phyloP scores from a whole-genome alignment of 768 basidiomycete species.

The Clavulina sp. region DNA sequence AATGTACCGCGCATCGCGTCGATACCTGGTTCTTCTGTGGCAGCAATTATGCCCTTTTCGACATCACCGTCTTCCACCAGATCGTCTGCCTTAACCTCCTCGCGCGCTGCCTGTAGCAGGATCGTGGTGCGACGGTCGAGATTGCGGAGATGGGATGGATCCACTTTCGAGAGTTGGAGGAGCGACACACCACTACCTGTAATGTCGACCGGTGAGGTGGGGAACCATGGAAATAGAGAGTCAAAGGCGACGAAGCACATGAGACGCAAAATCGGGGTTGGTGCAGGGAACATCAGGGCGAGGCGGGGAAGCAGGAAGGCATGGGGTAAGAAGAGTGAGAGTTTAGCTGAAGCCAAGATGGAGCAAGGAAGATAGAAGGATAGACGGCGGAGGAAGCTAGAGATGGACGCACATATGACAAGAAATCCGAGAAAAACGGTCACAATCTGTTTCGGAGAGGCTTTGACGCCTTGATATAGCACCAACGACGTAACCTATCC shows the following conservation, averaged over 20 bases:
- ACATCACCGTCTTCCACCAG: slow-evolving; percentile 43
- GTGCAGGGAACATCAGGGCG: background rate
- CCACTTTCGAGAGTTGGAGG: slow-evolving; percentile 89
- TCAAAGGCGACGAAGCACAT: background rate
- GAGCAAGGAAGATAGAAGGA: background rate
- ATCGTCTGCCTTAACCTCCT: slow-evolving; percentile 46
- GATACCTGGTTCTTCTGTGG: slow-evolving; percentile 73
- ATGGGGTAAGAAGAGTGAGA: too few relatives aligned
- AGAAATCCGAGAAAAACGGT: slow-evolving; percentile 39
- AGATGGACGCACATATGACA: slow-evolving; percentile 12
- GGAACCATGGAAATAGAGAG: background rate
- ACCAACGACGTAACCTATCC: slow-evolving; percentile 24
- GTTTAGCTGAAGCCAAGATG: too few relatives aligned
- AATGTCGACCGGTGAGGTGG: background rate
- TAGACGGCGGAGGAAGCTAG: slow-evolving; percentile 73
- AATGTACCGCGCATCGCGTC: slow-evolving; percentile 83
- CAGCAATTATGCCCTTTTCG: background rate
- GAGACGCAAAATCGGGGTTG: background rate
- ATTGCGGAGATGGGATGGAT: slow-evolving; percentile 55
- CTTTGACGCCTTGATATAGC: slow-evolving; percentile 29
- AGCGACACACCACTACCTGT: slow-evolving; percentile 67
- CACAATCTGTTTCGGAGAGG: slow-evolving; percentile 43
- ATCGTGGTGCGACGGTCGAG: slow-evolving; percentile 85
- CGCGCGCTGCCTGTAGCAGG: slow-evolving; percentile 68
- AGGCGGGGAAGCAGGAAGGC: too few relatives aligned